A percentile compares a stretch with the other conserved stretches of the same genome.
Conservation (phyloP, 192 early-diverging fungal genomes). For the Entomortierella beljakovae region DNA sequence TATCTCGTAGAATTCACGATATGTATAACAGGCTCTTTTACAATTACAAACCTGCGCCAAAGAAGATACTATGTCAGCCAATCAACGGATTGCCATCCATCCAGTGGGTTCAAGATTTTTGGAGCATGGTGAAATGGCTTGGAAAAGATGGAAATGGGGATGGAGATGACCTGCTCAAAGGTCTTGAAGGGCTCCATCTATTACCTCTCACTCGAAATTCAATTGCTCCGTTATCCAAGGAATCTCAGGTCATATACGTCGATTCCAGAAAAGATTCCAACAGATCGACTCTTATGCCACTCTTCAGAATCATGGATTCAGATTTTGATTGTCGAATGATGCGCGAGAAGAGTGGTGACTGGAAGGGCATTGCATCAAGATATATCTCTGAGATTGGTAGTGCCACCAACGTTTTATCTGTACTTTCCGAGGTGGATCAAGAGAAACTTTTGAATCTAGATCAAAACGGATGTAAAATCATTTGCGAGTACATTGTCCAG, state of each 20-base stretch:
- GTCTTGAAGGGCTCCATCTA: background rate
- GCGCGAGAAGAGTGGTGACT: background rate
- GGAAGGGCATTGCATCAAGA: background rate
- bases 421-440: background rate
- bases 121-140: background rate
- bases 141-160: background rate
- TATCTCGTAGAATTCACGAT: too few relatives aligned
- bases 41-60: background rate
- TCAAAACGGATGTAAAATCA: slow-evolving; percentile 2
- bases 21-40: background rate
- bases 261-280: background rate
- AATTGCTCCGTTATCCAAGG: slow-evolving; percentile 11
- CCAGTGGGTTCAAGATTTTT: slow-evolving; percentile 23
- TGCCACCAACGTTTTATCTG: background rate
- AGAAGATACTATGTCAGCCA: background rate
- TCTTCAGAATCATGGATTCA: background rate
- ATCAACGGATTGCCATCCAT: slow-evolving; percentile 3
- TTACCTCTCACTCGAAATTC: background rate
- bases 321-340: slow-evolving; percentile 5
- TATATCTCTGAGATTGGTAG: slow-evolving; percentile 6
- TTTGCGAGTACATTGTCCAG: slow-evolving; percentile 3
- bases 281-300: background rate
- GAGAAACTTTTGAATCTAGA: background rate
- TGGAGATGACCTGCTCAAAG: background rate
- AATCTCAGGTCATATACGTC: background rate